Percentiles rank a stretch among this genome's conserved stretches.
Conservation (phyloP, 2,329 filamentous ascomycete genomes). For the Colletotrichum caudatum region DNA sequence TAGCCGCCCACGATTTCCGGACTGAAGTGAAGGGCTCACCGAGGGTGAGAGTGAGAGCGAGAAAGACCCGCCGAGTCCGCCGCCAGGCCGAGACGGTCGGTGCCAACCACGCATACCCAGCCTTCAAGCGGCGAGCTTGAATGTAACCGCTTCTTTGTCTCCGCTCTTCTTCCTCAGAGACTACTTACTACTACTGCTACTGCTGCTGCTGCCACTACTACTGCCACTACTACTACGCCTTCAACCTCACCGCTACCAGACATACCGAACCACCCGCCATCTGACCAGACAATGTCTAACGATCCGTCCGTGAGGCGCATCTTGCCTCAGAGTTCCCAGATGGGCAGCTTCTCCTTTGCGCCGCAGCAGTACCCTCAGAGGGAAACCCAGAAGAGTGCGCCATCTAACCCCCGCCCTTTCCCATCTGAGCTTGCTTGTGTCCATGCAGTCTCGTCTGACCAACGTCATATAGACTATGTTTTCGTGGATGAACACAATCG, state of each 20-base stretch:
- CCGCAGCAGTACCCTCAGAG: conserved; percentile 67
- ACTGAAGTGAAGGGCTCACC: conserved; percentile 1
- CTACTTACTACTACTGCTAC: neutral
- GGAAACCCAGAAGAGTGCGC: conserved; percentile 87
- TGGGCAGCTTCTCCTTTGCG: conserved; percentile 83
- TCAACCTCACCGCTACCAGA: conserved; percentile 34
- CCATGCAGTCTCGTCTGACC: conserved; percentile 47
- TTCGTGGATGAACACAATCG: conserved; percentile 99
- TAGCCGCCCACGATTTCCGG: conserved; percentile 9
- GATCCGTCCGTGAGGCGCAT: conserved; percentile 72
- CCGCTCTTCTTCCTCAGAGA: conserved; percentile 36
- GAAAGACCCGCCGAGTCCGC: conserved; percentile 31
- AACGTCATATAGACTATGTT: conserved; percentile 81
- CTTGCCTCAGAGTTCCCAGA: conserved; percentile 74
- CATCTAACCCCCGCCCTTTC: conserved; percentile 27
- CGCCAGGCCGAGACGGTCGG: conserved; percentile 30
- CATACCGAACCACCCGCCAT: conserved; percentile 26
- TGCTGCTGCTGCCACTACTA: no score
- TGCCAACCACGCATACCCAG: conserved; percentile 18
- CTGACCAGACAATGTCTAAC: conserved; percentile 68
- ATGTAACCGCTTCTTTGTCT: conserved; percentile 39
- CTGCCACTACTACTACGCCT: conserved; percentile 11
- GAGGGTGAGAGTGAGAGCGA: conserved; percentile 5
- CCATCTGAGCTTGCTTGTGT: neutral
- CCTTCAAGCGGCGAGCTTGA: conserved; percentile 22